Evolutionary conservation across 2,329 filamentous ascomycete genomes (phyloP).

Genomic region (Hirsutella rhossiliensis): DNA sequence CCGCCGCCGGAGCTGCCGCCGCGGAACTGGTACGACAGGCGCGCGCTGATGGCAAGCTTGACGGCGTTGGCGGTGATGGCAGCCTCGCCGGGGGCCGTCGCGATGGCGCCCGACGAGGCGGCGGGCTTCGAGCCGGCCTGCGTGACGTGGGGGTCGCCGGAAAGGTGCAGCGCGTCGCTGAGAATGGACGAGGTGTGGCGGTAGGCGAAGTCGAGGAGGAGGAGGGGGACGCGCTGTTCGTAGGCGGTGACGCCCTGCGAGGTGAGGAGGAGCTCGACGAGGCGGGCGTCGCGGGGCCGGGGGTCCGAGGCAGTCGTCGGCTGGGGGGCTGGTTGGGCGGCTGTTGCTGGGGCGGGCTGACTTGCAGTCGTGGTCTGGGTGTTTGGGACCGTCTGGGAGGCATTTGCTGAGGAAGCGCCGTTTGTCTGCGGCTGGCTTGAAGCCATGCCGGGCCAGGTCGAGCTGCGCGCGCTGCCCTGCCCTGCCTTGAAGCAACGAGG

Average conservation of each 20-base stretch:
- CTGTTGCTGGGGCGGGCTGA: constrained; percentile 9
- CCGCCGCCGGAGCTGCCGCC: constrained; percentile 39
- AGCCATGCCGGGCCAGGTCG: constrained; percentile 14
- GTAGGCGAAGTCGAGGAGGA: constrained; percentile 80
- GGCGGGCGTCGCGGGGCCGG: constrained; percentile 65
- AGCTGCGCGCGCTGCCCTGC: not conserved
- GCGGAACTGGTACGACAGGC: constrained; percentile 58
- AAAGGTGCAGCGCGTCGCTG: constrained; percentile 57
- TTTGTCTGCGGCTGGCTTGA: constrained; percentile 39
- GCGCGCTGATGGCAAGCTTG: constrained; percentile 57
- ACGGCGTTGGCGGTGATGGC: constrained; percentile 55
- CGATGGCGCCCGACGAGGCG: constrained; percentile 34
- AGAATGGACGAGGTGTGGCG: constrained; percentile 64
- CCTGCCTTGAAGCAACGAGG: not conserved
- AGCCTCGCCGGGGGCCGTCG: constrained; percentile 36
- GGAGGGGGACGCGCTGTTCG: constrained; percentile 70
- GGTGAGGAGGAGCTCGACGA: constrained; percentile 68
- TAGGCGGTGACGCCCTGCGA: constrained; percentile 70
- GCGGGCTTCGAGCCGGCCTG: constrained; percentile 42
- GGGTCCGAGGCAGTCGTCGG: constrained; percentile 29
- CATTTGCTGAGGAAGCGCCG: constrained; percentile 31
- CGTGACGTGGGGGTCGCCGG: constrained; percentile 53
- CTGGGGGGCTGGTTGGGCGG: constrained; percentile 9
- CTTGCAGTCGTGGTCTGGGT: constrained; percentile 20
- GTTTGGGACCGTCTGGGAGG: constrained; percentile 22